Percentiles rank a stretch among this genome's conserved stretches.
These are phyloP conservation scores for Carex sylvatica DNA, from an alignment of 202 grass and related monocot genomes.

Conservation along the genomic window DNA sequence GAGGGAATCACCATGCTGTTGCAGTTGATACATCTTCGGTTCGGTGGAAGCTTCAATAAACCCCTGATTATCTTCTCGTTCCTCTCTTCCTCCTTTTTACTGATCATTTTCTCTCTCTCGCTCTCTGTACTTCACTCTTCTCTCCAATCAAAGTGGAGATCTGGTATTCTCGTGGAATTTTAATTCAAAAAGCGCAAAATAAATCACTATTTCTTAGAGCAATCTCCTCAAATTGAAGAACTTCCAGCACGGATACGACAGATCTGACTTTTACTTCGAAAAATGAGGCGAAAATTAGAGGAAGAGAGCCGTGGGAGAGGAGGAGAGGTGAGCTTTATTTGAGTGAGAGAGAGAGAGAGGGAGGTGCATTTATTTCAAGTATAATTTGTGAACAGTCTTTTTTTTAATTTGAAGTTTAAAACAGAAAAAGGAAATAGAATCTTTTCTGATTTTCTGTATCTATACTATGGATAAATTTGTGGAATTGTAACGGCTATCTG, in stretches of 20 bases:
- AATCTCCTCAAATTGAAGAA: not conserved
- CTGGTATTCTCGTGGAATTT: not conserved
- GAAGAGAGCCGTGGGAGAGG: not conserved
- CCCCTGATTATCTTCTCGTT: constrained; percentile 93
- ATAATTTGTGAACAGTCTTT: not conserved
- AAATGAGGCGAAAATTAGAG: constrained; percentile 1
- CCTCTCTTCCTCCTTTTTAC: constrained; percentile 86
- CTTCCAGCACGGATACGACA: not conserved
- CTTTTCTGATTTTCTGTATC: not conserved
- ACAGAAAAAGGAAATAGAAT: not conserved
- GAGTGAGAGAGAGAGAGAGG: not conserved
- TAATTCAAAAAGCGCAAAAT: not conserved
- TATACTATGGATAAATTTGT: not conserved
- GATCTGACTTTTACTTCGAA: constrained; percentile 3
- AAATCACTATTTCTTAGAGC: not conserved
- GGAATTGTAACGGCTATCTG: not conserved
- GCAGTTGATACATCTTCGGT: constrained; percentile 86
- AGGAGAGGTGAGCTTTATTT: not conserved
- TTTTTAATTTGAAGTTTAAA: not conserved
- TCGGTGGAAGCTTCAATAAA: constrained; percentile 90
- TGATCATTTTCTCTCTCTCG: constrained; percentile 27
- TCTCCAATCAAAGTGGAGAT: not conserved
- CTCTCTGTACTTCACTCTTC: not conserved
- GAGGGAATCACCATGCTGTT: constrained; percentile 40
- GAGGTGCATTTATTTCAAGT: constrained; percentile 1